Base-by-base conservation (phyloP, 2,329 filamentous ascomycete species). In the Sporothrix schenckii region DNA sequence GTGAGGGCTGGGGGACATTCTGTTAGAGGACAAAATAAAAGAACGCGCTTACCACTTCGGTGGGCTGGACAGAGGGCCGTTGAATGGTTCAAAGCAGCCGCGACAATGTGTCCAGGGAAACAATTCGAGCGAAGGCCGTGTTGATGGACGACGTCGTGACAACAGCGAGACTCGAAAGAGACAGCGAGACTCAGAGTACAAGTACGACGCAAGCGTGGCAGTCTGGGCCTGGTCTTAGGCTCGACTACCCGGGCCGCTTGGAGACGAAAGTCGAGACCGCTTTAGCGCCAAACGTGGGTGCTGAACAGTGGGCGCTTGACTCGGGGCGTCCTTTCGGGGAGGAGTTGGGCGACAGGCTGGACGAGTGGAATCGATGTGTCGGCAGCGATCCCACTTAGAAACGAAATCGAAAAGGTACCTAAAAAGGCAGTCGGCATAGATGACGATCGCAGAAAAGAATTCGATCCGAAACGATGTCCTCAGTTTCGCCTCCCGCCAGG, bases 231-330 rank as follows among this genome's bases (percentile, higher is more conserved):
- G 30, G 30, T 39, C 54, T 19, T 9, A 27, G 19, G 13, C 30
- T 34, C 34, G 56, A 60, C 56, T 19, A 41, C 56, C 56, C 41
- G 19, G 54, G 56, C 56, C 56, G 21, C n/a, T 60, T 60, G 56
- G 19, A 24, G 56, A 24, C 58, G 13, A 21, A n/a, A 47, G 39
- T 63, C 58, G 58, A 63, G 61, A 66, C 61, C 61, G 47, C 60
- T 66, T 66, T 52, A 52, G 61, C 61, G 61, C 60, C 47, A 66
- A 63, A 27, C 58, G 39, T 63, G 58, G 58, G 44, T 61, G 39
- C 58, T 63, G 58, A 47, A 41, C 39, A 47, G 39, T 47, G 58
- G 39, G 13, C 21, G 21, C 39, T 47, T 13, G 24, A 14, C 13
- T 47, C 39, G 39, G 58, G 58, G 56, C 4, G 9, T 19, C 56